phyloP scores from a whole-genome alignment of 2,329 filamentous ascomycete species.

The Fusarium agapanthi region DNA sequence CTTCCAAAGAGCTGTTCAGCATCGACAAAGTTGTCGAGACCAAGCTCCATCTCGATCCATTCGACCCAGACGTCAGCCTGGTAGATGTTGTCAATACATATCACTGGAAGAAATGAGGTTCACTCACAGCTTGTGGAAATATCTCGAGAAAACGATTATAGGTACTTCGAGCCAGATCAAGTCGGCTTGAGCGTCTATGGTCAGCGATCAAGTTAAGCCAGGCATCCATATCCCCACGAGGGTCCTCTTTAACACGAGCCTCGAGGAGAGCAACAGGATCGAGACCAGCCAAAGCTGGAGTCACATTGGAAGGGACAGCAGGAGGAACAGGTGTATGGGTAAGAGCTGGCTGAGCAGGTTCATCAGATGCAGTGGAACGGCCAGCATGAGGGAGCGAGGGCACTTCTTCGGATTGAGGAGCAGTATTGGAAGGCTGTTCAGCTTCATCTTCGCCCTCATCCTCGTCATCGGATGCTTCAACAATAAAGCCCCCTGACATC shows the following conservation, averaged over 20 bases:
- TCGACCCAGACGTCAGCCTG: conserved; percentile 92
- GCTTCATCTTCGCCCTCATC: conserved; percentile 63
- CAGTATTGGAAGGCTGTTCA: conserved; percentile 41
- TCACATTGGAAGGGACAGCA: conserved; percentile 44
- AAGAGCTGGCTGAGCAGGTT: conserved; percentile 32
- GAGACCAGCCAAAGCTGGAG: conserved; percentile 55
- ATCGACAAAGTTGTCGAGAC: conserved; percentile 80
- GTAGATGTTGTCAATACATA: conserved; percentile 40
- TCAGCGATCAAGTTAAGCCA: conserved; percentile 90
- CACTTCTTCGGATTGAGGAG: conserved; percentile 15
- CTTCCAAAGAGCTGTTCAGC: conserved; percentile 86
- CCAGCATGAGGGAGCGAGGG: conserved; percentile 22
- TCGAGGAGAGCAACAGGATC: conserved; percentile 84
- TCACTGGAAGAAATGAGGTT: not conserved
- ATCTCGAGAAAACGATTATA: conserved; percentile 89
- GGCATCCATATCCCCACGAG: conserved; percentile 89
- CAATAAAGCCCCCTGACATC: conserved; percentile 67
- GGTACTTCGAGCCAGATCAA: conserved; percentile 80
- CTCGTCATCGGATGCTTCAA: conserved; percentile 68
- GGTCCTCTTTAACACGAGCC: conserved; percentile 90
- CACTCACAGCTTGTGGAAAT: conserved; percentile 90
- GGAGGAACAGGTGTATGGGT: conserved; percentile 23
- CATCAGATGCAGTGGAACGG: conserved; percentile 32
- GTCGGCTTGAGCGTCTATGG: conserved; percentile 80
- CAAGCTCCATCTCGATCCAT: conserved; percentile 89